phyloP scores from a whole-genome alignment of 768 basidiomycete genomes.

The Pholiota molesta region DNA sequence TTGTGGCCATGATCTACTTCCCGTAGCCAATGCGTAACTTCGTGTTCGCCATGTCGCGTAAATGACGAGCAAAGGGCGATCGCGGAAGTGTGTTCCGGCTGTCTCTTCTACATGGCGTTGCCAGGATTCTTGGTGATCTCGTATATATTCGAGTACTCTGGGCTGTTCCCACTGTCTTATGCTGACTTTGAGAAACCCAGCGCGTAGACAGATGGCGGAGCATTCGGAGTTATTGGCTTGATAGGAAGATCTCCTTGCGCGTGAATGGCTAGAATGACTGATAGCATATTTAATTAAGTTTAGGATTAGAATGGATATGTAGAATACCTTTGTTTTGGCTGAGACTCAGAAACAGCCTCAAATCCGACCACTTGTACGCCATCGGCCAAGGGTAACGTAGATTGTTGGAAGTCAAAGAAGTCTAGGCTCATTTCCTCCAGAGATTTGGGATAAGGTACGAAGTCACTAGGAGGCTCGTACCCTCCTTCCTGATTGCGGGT shows the following conservation, averaged over 20 bases:
- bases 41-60: neutral
- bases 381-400: neutral
- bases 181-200: neutral
- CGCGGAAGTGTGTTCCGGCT: neutral
- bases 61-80: neutral
- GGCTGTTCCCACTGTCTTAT: neutral
- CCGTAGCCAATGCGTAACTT: neutral
- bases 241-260: neutral
- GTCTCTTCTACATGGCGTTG: neutral
- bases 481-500: neutral
- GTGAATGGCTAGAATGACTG: too few species aligned
- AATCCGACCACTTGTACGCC: neutral
- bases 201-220: neutral
- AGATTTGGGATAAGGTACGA: constrained; percentile 3
- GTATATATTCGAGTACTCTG: neutral
- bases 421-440: neutral
- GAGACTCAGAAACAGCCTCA: neutral
- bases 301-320: too few species aligned
- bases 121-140: neutral
- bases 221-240: neutral
- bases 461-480: constrained; percentile 4
- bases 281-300: too few species aligned
- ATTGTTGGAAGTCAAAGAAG: neutral
- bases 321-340: too few species aligned
- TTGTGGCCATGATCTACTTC: neutral